These are phyloP conservation scores for Alternaria triticina DNA, from an alignment of 2,329 filamentous ascomycete species.

Conservation along the genomic window DNA sequence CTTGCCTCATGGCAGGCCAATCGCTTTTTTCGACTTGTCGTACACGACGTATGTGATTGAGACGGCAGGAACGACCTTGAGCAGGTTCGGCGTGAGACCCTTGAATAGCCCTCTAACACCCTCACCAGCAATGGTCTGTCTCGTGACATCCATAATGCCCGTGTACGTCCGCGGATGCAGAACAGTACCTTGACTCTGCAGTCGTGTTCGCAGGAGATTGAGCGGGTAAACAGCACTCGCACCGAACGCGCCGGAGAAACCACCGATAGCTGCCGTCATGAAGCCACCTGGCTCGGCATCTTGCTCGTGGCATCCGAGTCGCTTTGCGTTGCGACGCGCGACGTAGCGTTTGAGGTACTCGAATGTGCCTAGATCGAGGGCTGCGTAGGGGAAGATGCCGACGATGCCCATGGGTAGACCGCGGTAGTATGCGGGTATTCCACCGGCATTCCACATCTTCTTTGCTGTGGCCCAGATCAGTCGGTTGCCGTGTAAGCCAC, in stretches of 20 bases:
- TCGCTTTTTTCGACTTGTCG: slow-evolving; percentile 49
- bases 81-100: slow-evolving; percentile 89
- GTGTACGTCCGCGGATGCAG: slow-evolving; percentile 90
- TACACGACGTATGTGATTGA: slow-evolving; percentile 69
- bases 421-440: slow-evolving; percentile 80
- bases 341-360: slow-evolving; percentile 85
- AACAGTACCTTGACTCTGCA: slow-evolving; percentile 94
- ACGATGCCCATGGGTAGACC: slow-evolving; percentile 92
- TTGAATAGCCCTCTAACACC: slow-evolving; percentile 89
- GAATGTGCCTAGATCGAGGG: slow-evolving; percentile 95
- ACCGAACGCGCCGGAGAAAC: slow-evolving; percentile 87
- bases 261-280: slow-evolving; percentile 85
- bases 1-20: slow-evolving; percentile 38
- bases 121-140: slow-evolving; percentile 81
- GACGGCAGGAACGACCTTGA: slow-evolving; percentile 95
- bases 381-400: slow-evolving; percentile 97
- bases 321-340: slow-evolving; percentile 71
- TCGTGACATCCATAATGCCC: slow-evolving; percentile 87
- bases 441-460: slow-evolving; percentile 84
- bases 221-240: slow-evolving; percentile 94
- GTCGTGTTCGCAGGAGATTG: slow-evolving; percentile 87
- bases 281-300: slow-evolving; percentile 78
- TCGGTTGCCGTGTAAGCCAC: slow-evolving; percentile 80
- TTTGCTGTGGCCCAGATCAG: slow-evolving; percentile 82
- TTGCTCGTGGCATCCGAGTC: slow-evolving; percentile 78